phyloP scores from a whole-genome alignment of 2,329 filamentous ascomycete species.

The Aureobasidium zeae region DNA sequence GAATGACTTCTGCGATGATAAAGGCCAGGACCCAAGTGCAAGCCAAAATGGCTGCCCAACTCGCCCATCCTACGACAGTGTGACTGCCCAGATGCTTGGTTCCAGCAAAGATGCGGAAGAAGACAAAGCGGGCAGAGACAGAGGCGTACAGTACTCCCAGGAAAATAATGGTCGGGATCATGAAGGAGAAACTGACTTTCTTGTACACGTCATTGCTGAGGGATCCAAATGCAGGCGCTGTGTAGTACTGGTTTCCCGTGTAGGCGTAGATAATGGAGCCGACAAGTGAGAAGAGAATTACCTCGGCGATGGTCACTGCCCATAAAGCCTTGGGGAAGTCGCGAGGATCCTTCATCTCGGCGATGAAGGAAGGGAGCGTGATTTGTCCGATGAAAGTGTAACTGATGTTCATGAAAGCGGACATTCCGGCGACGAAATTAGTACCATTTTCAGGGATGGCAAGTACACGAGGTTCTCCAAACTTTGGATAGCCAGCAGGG shows the following conservation, averaged over 20 bases:
- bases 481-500: conserved; percentile 46
- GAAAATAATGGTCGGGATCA: conserved; percentile 92
- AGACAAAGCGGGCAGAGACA: conserved; percentile 80
- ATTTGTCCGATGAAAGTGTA: conserved; percentile 97
- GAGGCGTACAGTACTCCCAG: conserved; percentile 84
- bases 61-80: conserved; percentile 69
- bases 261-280: conserved; percentile 77
- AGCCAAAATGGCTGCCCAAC: conserved; percentile 68
- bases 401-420: conserved; percentile 87
- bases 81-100: conserved; percentile 72
- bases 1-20: conserved; percentile 74
- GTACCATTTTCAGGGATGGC: conserved; percentile 60
- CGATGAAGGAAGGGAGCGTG: conserved; percentile 87
- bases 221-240: conserved; percentile 76
- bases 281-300: conserved; percentile 76
- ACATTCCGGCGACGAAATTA: conserved; percentile 73
- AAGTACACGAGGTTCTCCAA: conserved; percentile 58
- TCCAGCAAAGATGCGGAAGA: conserved; percentile 77
- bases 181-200: conserved; percentile 86
- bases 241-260: conserved; percentile 83
- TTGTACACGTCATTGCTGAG: conserved; percentile 65
- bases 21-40: conserved; percentile 79
- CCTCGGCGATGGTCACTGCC: conserved; percentile 79
- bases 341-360: conserved; percentile 72
- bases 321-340: conserved; percentile 92